Percentiles rank a stretch among this genome's conserved stretches.
Evolutionary conservation across 371 early-diverging fungal species (phyloP).

Genomic region (Apophysomyces variabilis): DNA sequence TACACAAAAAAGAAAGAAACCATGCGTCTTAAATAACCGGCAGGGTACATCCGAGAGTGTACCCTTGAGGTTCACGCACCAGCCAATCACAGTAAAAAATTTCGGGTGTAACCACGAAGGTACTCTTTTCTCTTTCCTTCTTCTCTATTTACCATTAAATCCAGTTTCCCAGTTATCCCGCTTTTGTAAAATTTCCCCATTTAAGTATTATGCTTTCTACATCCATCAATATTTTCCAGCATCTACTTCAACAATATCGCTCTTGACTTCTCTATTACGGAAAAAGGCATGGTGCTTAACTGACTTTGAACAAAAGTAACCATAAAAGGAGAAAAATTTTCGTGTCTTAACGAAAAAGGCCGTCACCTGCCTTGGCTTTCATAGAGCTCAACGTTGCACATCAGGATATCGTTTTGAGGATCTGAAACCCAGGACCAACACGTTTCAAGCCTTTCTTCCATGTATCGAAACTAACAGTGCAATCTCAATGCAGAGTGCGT

Average conservation of each 20-base stretch:
- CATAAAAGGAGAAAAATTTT: too few species aligned
- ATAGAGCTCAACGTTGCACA: too few species aligned
- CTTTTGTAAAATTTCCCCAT: slow-evolving; percentile 1
- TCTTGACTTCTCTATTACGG: not conserved
- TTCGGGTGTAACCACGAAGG: slow-evolving; percentile 8
- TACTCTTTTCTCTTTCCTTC: not conserved
- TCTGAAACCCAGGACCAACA: too few species aligned
- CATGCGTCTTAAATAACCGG: not conserved
- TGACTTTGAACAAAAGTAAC: too few species aligned
- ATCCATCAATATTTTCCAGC: not conserved
- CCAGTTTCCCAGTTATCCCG: not conserved
- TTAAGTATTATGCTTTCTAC: not conserved
- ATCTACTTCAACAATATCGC: not conserved
- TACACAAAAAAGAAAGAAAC: too few species aligned
- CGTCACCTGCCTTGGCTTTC: too few species aligned
- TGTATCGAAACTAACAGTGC: too few species aligned
- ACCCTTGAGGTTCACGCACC: slow-evolving; percentile 2
- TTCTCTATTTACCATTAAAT: not conserved
- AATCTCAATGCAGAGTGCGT: too few species aligned
- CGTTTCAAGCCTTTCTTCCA: too few species aligned
- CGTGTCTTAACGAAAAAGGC: too few species aligned
- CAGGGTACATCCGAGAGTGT: slow-evolving; percentile 5
- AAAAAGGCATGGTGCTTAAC: not conserved
- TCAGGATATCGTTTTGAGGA: too few species aligned
- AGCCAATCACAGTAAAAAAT: slow-evolving; percentile 9